Conservation (phyloP, 106 monocot species). For the Alisma plantagoaquatica region DNA sequence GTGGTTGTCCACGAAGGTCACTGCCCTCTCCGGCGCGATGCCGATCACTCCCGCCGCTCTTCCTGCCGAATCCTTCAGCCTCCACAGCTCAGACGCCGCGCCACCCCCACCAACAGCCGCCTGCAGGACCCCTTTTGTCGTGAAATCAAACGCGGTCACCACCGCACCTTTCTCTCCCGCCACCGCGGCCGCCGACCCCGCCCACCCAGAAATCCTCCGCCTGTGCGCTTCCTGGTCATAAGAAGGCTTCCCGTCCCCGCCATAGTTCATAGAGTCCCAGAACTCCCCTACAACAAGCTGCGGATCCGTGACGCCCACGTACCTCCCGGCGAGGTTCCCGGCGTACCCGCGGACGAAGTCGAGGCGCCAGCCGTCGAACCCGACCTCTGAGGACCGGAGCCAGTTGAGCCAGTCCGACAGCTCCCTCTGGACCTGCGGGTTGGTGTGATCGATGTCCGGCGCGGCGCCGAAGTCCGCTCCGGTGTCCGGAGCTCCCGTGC, state of each 20-base stretch:
- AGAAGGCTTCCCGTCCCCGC: slow-evolving; percentile 23
- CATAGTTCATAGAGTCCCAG: slow-evolving; percentile 34
- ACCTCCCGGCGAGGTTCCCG: slow-evolving; percentile 28
- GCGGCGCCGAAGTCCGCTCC: too few species aligned
- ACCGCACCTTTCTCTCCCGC: slow-evolving; percentile 12
- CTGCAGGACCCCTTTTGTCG: slow-evolving; percentile 61
- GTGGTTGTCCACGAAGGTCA: slow-evolving; percentile 66
- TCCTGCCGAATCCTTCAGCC: slow-evolving; percentile 25
- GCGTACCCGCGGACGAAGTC: slow-evolving; percentile 63
- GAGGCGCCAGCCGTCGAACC: slow-evolving; percentile 63
- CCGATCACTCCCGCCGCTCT: slow-evolving; percentile 59
- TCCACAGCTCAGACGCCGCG: slow-evolving; percentile 58
- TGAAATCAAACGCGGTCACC: slow-evolving; percentile 53
- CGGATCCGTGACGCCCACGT: slow-evolving; percentile 24
- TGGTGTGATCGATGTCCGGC: too few species aligned
- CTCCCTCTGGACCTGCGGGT: too few species aligned
- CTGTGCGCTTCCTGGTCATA: slow-evolving; percentile 43
- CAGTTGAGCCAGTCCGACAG: slow-evolving; percentile 57
- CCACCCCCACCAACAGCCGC: slow-evolving; percentile 39
- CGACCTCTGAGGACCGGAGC: slow-evolving; percentile 49
- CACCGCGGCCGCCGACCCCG: too few species aligned
- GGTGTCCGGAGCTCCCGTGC: slow-evolving; percentile 63
- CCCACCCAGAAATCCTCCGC: slow-evolving; percentile 41
- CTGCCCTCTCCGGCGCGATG: slow-evolving; percentile 40
- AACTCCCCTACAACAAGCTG: slow-evolving; percentile 43